Base-by-base conservation (phyloP, 768 basidiomycete species). In the Leccinum subgranulosum region DNA sequence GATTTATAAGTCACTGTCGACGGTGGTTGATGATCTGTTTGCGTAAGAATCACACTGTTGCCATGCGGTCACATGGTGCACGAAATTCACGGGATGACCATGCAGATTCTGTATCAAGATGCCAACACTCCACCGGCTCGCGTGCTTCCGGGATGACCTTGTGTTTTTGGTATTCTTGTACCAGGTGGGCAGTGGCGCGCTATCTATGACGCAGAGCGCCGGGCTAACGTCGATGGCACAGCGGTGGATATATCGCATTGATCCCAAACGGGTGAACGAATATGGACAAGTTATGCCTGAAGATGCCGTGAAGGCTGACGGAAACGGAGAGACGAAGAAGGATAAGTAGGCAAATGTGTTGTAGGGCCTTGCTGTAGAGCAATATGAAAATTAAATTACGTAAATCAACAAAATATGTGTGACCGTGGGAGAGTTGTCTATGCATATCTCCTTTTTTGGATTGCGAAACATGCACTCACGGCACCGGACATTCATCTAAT, bases 221-320 rank as follows among this genome's bases (percentile, higher is more conserved):
- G 36, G 47, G 29, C 49, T 67, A 39, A 72, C 49, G 58, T 17
- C 34, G 27, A 27, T 41, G 23, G 29, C 19, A 12, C 73, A 95
- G 90, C 88, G 94, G 56, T 99, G 91, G 90, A 98, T 98, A 74
- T 99, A 99, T 79, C 87, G 92, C 43, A 81, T 98, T 69, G 97
- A 99, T 76, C 90, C 87, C 65, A 91, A 90, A 64, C 89, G 97
- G 64, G 83, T 92, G 64, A 99, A 99, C 75, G 96, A 98, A 78
- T 98, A 92, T 71, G 95, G 95, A 46, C 92, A 96, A 74, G 88
- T 93, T 62, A 73, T 88, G 75, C 75, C 69, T 33, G 73, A 75
- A 47, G 85, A 83, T 68, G 74, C 65, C 53, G 71, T 70, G 56
- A 74, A 57, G 34, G 75, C 68, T 58, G 76, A 78, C 71, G 69